Conservation (phyloP, 306 rosid genomes). For the Pyrus bretschneideri region DNA sequence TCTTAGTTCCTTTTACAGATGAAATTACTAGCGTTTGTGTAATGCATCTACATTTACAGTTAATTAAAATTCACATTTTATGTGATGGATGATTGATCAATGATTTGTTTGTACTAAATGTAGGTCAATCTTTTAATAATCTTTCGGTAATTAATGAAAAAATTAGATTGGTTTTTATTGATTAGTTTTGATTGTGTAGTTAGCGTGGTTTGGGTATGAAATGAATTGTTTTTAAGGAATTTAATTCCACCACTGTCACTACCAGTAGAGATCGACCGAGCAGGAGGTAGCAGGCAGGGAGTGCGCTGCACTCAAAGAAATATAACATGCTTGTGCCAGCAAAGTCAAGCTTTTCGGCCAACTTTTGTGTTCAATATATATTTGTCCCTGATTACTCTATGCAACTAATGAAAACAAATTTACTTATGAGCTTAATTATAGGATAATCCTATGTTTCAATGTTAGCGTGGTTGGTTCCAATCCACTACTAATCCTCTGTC, state of each 20-base stretch:
- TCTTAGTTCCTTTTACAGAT: background rate
- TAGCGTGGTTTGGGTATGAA: background rate
- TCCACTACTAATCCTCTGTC: constrained; percentile 44
- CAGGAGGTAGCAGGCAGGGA: constrained; percentile 19
- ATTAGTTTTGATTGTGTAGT: background rate
- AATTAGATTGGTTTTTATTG: too few species aligned
- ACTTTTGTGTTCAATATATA: constrained; percentile 41
- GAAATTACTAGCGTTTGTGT: background rate
- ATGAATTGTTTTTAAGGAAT: background rate
- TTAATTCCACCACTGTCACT: background rate
- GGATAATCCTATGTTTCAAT: constrained; percentile 1
- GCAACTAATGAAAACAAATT: constrained; percentile 16
- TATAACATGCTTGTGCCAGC: constrained; percentile 58
- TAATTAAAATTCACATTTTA: too few species aligned
- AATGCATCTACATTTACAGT: background rate
- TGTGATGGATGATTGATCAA: too few species aligned
- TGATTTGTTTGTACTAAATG: too few species aligned
- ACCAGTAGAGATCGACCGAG: background rate
- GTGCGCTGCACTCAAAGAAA: constrained; percentile 96
- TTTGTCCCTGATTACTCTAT: constrained; percentile 27
- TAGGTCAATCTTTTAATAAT: too few species aligned
- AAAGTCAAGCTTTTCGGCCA: constrained; percentile 98
- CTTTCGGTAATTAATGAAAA: too few species aligned
- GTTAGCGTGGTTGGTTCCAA: constrained; percentile 34
- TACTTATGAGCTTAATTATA: background rate